phyloP scores from a whole-genome alignment of 2,329 filamentous ascomycete genomes.

The Pseudocercospora crystallina region DNA sequence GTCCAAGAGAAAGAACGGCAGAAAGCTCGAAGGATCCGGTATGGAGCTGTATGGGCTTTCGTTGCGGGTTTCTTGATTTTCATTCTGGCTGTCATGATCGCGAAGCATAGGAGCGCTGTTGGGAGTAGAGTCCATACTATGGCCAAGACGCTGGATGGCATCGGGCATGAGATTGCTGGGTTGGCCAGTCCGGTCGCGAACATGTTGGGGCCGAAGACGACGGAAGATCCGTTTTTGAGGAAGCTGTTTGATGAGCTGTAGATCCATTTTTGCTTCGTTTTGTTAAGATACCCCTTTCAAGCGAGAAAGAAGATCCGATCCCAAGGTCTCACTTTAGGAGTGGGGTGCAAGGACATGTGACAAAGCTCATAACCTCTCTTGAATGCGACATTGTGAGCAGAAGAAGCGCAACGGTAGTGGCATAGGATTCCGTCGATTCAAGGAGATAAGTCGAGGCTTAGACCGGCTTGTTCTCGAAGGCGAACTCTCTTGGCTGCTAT shows the following conservation, averaged over 20 bases:
- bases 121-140: slow-evolving; percentile 21
- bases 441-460: too few relatives aligned
- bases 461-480: too few relatives aligned
- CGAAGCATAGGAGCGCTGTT: slow-evolving; percentile 26
- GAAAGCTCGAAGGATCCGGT: slow-evolving; percentile 52
- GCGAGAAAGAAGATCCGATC: too few relatives aligned
- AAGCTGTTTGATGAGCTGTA: slow-evolving; percentile 33
- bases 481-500: too few relatives aligned
- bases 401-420: too few relatives aligned
- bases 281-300: too few relatives aligned
- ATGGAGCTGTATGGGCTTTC: slow-evolving; percentile 30
- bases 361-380: too few relatives aligned
- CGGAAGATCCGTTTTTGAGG: slow-evolving; percentile 30
- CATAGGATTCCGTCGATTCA: too few relatives aligned
- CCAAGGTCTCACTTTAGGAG: too few relatives aligned
- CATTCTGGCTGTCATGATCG: slow-evolving; percentile 27
- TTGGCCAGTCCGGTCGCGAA: slow-evolving; percentile 18
- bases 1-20: slow-evolving; percentile 66
- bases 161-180: slow-evolving; percentile 24
- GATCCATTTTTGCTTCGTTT: too few relatives aligned
- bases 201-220: slow-evolving; percentile 23
- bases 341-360: too few relatives aligned
- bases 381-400: too few relatives aligned
- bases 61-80: slow-evolving; percentile 26
- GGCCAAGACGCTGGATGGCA: slow-evolving; percentile 20